These are phyloP conservation scores for Globisporangium carolinianum DNA, from an alignment of 352 stramenopile genomes.

Conservation along the genomic window DNA sequence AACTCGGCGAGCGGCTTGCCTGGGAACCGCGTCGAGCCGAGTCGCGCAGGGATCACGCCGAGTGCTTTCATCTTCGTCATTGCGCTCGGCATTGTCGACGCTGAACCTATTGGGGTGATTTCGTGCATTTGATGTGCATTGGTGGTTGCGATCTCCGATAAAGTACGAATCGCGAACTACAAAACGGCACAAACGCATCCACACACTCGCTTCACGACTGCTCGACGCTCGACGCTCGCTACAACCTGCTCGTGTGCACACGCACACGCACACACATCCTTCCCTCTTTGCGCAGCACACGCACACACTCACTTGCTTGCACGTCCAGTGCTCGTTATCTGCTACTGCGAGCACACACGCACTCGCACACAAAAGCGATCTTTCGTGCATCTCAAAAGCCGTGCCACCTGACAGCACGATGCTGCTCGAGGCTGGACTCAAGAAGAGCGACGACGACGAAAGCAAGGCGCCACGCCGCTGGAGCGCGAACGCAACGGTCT, in stretches of 20 bases:
- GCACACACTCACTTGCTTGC: not conserved
- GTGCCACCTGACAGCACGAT: constrained; percentile 15
- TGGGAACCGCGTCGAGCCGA: constrained; percentile 72
- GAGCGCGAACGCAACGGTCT: constrained; percentile 7
- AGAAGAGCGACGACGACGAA: constrained; percentile 47
- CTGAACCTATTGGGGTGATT: too few relatives aligned
- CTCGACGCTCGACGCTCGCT: not conserved
- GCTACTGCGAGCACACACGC: not conserved
- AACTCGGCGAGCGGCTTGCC: constrained; percentile 73
- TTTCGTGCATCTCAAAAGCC: too few relatives aligned
- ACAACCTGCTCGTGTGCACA: not conserved
- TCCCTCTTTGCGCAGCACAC: not conserved
- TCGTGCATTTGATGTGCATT: too few relatives aligned
- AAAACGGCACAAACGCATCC: not conserved
- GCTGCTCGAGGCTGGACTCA: constrained; percentile 53
- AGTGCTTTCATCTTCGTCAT: constrained; percentile 44
- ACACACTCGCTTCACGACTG: not conserved
- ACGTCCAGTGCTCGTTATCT: not conserved
- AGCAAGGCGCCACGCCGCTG: constrained; percentile 18
- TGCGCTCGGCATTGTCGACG: not conserved
- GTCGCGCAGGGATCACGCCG: constrained; percentile 68
- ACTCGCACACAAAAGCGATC: not conserved
- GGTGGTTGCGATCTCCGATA: not conserved
- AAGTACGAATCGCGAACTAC: constrained; percentile 3
- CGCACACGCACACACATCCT: not conserved